Evolutionary conservation across 2,329 filamentous ascomycete genomes (phyloP).

Genomic region (Verticillium nonalfalfae): DNA sequence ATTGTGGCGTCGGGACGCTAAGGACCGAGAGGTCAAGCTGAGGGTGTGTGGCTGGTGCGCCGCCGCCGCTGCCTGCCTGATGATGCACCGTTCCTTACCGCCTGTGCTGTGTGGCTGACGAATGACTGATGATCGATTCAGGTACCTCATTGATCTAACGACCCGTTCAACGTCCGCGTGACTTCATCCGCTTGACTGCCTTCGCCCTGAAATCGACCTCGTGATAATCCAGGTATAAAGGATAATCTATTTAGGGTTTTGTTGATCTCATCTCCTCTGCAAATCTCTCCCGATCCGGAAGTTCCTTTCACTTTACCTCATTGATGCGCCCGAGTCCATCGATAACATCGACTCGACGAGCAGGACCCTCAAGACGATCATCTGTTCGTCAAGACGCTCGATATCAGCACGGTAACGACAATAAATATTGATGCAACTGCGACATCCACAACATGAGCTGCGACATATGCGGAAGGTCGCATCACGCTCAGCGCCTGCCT

Average conservation of each 20-base stretch:
- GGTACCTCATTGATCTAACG: neutral
- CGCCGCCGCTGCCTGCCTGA: neutral
- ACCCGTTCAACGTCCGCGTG: neutral
- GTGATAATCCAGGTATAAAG: neutral
- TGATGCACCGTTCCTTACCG: neutral
- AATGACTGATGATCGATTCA: neutral
- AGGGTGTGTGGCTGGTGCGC: neutral
- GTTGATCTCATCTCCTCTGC: neutral
- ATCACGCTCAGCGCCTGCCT: conserved; percentile 48
- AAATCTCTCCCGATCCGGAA: neutral
- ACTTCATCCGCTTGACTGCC: neutral
- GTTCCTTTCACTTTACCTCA: neutral
- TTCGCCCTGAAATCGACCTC: neutral
- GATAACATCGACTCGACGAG: neutral
- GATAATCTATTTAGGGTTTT: neutral
- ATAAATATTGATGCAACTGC: neutral
- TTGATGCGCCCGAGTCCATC: neutral
- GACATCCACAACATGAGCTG: conserved; percentile 51
- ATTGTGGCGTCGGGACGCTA: neutral
- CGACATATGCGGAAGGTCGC: conserved; percentile 56
- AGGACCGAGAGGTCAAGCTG: too few species aligned
- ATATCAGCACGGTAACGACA: neutral
- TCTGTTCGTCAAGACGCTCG: neutral
- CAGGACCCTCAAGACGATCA: neutral
- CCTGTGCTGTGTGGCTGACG: neutral